Percentiles rank a stretch among this genome's conserved stretches.
phyloP scores from a whole-genome alignment of 345 rosid genomes.

The Capsella bursapastoris region DNA sequence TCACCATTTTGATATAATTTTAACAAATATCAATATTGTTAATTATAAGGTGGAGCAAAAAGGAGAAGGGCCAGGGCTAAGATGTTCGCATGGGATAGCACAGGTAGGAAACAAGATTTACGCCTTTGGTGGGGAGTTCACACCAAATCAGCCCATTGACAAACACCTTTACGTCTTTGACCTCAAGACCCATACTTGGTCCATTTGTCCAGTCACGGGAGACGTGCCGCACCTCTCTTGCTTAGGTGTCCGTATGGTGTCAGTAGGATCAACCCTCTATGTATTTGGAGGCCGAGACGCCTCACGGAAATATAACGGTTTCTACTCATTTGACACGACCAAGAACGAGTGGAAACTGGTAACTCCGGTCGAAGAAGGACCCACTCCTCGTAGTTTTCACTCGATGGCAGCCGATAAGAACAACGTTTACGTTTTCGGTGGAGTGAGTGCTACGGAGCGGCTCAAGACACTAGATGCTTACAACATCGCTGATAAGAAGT shows the following conservation, averaged over 20 bases:
- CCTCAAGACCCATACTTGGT: slow-evolving; percentile 34
- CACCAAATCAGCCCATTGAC: slow-evolving; percentile 39
- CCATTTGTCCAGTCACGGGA: slow-evolving; percentile 33
- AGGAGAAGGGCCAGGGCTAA: slow-evolving; percentile 35
- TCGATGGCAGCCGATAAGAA: slow-evolving; percentile 43
- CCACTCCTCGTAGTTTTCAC: slow-evolving; percentile 45
- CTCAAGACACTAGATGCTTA: slow-evolving; percentile 34
- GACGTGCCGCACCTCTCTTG: slow-evolving; percentile 35
- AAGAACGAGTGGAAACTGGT: slow-evolving; percentile 38
- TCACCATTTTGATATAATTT: neutral
- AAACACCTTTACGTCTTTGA: slow-evolving; percentile 40
- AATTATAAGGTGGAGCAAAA: slow-evolving; percentile 35
- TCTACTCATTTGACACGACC: slow-evolving; percentile 38
- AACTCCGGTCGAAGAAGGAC: slow-evolving; percentile 40
- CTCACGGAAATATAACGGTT: slow-evolving; percentile 32
- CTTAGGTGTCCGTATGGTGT: slow-evolving; percentile 40
- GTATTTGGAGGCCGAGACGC: slow-evolving; percentile 44
- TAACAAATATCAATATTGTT: neutral
- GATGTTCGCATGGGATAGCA: slow-evolving; percentile 44
- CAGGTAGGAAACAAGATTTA: slow-evolving; percentile 39
- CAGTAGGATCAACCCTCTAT: slow-evolving; percentile 24
- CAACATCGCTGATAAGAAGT: slow-evolving; percentile 35
- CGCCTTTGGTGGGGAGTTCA: slow-evolving; percentile 42
- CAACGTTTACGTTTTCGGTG: slow-evolving; percentile 40
- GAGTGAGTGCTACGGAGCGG: slow-evolving; percentile 1